Percentiles rank a stretch among this genome's conserved stretches.
Conservation (phyloP, 176 grass and related monocot species). For the Aegilops tauschii region DNA sequence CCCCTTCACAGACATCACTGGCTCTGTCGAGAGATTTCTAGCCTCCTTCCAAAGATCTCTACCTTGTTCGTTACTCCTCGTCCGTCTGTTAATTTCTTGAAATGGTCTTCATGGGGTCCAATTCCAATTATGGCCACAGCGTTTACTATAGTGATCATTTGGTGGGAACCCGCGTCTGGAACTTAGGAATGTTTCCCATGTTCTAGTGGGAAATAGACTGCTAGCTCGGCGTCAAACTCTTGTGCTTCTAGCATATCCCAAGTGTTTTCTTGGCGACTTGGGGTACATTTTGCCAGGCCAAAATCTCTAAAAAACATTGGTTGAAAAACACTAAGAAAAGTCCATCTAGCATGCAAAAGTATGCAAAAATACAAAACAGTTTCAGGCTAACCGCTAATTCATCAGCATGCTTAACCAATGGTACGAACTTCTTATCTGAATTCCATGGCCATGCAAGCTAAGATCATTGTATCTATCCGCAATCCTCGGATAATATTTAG, state of each 20-base stretch:
- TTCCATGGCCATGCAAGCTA: not conserved
- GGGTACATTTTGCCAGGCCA: not conserved
- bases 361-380: not conserved
- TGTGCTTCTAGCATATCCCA: not conserved
- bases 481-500: not conserved
- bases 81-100: not conserved
- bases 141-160: not conserved
- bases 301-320: not conserved
- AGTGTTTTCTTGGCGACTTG: not conserved
- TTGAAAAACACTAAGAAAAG: not conserved
- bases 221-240: not conserved
- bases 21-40: conserved; percentile 9
- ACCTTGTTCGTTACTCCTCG: conserved; percentile 16
- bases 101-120: not conserved
- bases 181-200: not conserved
- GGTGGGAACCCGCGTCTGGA: not conserved
- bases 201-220: not conserved
- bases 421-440: not conserved
- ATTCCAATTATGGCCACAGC: not conserved
- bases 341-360: not conserved
- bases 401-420: not conserved
- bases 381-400: not conserved
- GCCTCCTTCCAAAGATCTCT: not conserved
- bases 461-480: not conserved
- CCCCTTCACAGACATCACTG: conserved; percentile 9